Evolutionary conservation across 805 yeast genomes (phyloP), one percentile per base, ranked within the genome.

Genomic region (Debaryomyces maramus): DNA sequence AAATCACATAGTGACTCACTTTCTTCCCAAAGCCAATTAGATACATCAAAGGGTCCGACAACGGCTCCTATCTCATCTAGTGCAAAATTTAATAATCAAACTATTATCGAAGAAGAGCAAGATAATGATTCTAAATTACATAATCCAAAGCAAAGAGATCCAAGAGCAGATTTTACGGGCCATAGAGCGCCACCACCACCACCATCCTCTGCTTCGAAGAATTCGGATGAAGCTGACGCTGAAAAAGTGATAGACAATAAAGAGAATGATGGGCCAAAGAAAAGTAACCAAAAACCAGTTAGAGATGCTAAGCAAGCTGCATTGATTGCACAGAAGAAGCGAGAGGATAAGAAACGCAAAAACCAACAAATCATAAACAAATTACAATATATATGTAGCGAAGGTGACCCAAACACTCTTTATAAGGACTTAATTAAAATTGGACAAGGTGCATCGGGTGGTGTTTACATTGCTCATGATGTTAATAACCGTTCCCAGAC

Each of bases 401-500:
- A 78, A 22, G 93, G 90, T 6, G 95, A 93, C 63, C 99, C 99
- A 9, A 77, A 80, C 22, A 70, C 70, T 39, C 58, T 77, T 35
- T 93, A 87, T 61, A 69, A 72, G 32, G 82, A 81, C 55, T 71
- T 91, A 46, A 74, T 78, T 27, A 90, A 91, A 61, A 84, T 93
- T 47, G 99, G 99, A 1, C 99, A 93, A 67, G 99, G 99, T 56
- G 99, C 99, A 0, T 84, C 95, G 11, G 99, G 99, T 39, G 96
- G 96, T 28, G 99, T 93, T 21, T 93, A 83, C 55, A 88, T 93
- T 21, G 97, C 97, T 0, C 78, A 82, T 51, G 85, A 82, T 48
- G 53, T 49, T 4, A 73, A 75, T 13, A 72, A 73, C 16, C 28
- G 44, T 11, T 70, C 72, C 40, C 67, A 68, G 21, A 72, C 80